phyloP scores from a whole-genome alignment of 2,329 filamentous ascomycete species.

The Fusarium agapanthi region DNA sequence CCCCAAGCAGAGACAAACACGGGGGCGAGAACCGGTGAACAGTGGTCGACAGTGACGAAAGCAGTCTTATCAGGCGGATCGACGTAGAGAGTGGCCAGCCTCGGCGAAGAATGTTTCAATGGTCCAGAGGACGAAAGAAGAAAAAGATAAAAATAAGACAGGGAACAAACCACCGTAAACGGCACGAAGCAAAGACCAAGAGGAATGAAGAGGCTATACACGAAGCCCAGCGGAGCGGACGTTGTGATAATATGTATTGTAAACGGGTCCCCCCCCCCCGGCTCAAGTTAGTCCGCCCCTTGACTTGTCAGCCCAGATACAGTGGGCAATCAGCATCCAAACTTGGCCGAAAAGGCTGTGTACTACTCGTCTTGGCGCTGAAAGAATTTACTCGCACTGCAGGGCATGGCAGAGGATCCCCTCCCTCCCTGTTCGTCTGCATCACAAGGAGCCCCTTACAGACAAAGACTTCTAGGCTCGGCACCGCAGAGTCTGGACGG shows the following conservation, averaged over 20 bases:
- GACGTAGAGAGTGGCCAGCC: conserved; percentile 26
- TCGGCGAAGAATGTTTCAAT: conserved; percentile 26
- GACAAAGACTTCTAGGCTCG: neutral
- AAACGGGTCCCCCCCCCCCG: neutral
- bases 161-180: conserved; percentile 22
- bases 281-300: neutral
- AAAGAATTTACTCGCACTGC: neutral
- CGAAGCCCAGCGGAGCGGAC: conserved; percentile 20
- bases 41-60: conserved; percentile 18
- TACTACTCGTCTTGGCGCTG: conserved; percentile 1
- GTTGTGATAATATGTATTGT: conserved; percentile 39
- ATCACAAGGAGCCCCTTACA: conserved; percentile 16
- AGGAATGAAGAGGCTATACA: conserved; percentile 29
- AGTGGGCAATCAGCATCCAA: conserved; percentile 1
- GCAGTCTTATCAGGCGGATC: neutral
- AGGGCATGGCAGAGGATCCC: neutral
- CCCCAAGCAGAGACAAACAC: conserved; percentile 18
- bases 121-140: conserved; percentile 3
- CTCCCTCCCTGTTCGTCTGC: neutral
- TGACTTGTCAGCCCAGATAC: conserved; percentile 1
- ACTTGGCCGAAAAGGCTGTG: neutral
- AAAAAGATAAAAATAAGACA: conserved; percentile 7
- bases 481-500: conserved; percentile 4
- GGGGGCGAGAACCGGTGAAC: conserved; percentile 10
- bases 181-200: conserved; percentile 6